Percentiles rank a stretch among this genome's conserved stretches.
phyloP scores from a whole-genome alignment of 2,329 filamentous ascomycete genomes.

The Leptosphaerulina australis region DNA sequence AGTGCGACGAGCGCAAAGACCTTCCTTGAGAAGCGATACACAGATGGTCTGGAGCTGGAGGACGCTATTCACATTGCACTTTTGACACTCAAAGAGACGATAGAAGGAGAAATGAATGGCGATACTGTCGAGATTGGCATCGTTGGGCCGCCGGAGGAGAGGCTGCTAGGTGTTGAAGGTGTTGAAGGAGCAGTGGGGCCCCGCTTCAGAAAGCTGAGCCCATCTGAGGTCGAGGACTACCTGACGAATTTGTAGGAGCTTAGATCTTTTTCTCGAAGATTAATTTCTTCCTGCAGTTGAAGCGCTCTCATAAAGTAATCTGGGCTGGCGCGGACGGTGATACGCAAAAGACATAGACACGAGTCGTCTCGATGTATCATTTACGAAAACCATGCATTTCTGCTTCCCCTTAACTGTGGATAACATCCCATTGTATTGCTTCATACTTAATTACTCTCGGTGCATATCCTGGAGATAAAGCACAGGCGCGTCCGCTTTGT shows the following conservation, averaged over 20 bases:
- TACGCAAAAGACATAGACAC: slow-evolving; percentile 20
- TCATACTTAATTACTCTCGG: no score
- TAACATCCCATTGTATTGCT: neutral
- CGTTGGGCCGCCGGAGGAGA: slow-evolving; percentile 90
- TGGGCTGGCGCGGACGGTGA: slow-evolving; percentile 1
- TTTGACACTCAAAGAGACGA: slow-evolving; percentile 97
- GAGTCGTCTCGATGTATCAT: slow-evolving; percentile 30
- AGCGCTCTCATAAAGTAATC: slow-evolving; percentile 21
- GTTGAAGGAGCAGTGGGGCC: slow-evolving; percentile 84
- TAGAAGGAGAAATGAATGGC: slow-evolving; percentile 98
- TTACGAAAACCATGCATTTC: slow-evolving; percentile 32
- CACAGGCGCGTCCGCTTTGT: neutral
- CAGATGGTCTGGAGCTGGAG: slow-evolving; percentile 93
- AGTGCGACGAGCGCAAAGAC: slow-evolving; percentile 98
- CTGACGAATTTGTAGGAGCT: slow-evolving; percentile 85
- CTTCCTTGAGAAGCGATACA: slow-evolving; percentile 98
- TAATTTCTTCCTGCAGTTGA: neutral
- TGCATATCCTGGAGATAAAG: neutral
- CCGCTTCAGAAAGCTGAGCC: slow-evolving; percentile 90
- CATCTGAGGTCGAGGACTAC: slow-evolving; percentile 99
- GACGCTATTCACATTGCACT: slow-evolving; percentile 98
- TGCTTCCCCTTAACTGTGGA: neutral
- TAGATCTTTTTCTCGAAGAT: neutral
- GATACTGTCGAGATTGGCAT: slow-evolving; percentile 99
- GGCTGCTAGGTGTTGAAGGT: slow-evolving; percentile 88